Evolutionary conservation across 768 basidiomycete genomes (phyloP), one percentile per base, ranked within the genome.

Genomic region (Lenzites betulinus): DNA sequence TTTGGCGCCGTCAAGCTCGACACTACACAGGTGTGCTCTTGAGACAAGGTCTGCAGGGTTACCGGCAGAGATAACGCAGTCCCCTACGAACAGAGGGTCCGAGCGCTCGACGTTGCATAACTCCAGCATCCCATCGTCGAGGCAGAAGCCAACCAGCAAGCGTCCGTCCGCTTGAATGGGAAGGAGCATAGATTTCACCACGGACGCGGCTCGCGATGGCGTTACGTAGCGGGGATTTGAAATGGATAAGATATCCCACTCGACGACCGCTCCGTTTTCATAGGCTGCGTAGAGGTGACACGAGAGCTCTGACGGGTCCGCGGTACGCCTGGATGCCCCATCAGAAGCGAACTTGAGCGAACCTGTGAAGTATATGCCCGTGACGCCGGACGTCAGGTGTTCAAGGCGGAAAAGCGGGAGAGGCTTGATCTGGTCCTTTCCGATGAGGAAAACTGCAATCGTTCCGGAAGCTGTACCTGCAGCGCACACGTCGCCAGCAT

Each of bases 381-480:
- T 58, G 48, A 58, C 57, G 25, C 51, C 59, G 33, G 41, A 59
- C 12, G 66, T 39, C 38, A 62, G 57, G 79, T 78, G n/a, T 75
- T 77, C 22, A 76, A 78, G 63, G 75, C 77, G 51, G 42, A 87
- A 72, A 42, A 79, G 76, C 7, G 80, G 78, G 22, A 78, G 71
- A 20, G 74, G 66, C 33, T 69, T 73, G 42, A 77, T 68, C 26
- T 69, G 66, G 43, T 73, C 76, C 51, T 75, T 76, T 7, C 74
- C 74, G 51, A 91, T 71, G n/a, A 73, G 73, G 85, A 86, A 94
- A 15, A 87, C 73, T 38, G 81, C 81, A 52, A 94, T 79, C 2
- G 79, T 69, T 1, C 93, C 93, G 0, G 79, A 77, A 15, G 81
- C 79, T 15, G 90, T 92, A 7, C 92, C 92, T 16, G 87, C 84